Base-by-base conservation (phyloP, 371 early-diverging fungal genomes). In the Mortierella sp. region DNA sequence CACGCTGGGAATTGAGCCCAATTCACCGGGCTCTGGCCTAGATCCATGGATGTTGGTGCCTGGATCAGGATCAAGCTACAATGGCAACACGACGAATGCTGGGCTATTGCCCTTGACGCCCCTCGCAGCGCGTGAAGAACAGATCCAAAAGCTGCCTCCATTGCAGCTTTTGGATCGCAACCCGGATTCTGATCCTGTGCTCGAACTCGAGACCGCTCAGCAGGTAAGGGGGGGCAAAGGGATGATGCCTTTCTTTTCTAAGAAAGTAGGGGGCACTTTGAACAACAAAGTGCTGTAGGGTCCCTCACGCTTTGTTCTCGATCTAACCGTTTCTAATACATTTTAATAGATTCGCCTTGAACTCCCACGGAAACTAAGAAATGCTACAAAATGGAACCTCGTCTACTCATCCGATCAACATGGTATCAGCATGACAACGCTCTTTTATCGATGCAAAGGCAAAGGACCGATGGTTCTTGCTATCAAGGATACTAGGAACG, bases 331-430 rank as follows among this genome's bases (percentile, higher is more conserved):
- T n/a, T n/a, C n/a, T n/a, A n/a, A n/a, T n/a, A n/a, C n/a, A n/a
- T 34, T 34, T 34, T 34, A 10, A 34, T 34, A 74, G 80, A 45
- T 76, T 64, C 71, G 78, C 27, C 45, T 76, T 34, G 67, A 76
- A 43, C 68, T 94, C 19, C 93, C 93, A 16, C 83, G 88, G 13
- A 80, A 91, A 24, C 81, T 83, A 14, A 83, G 89, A 39, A 87
- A 91, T 59, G 82, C 91, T 0, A 69, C 85, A 6, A 83, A 79
- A 45, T 95, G 95, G 94, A 84, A 83, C 4, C 82, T 98, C 14
- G 62, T 93, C 5, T 98, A 98, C 79, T 92, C 92, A 54, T 82
- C 95, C 30, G 95, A 95, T 61, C 94, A 95, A 66, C 96, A 98
- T 78, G 98, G 98, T 0, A 90, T 93, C 38, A 92, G 93, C 72